A percentile compares a stretch with the other conserved stretches of the same genome.
phyloP scores from a whole-genome alignment of 345 rosid species.

The Brassica juncea region DNA sequence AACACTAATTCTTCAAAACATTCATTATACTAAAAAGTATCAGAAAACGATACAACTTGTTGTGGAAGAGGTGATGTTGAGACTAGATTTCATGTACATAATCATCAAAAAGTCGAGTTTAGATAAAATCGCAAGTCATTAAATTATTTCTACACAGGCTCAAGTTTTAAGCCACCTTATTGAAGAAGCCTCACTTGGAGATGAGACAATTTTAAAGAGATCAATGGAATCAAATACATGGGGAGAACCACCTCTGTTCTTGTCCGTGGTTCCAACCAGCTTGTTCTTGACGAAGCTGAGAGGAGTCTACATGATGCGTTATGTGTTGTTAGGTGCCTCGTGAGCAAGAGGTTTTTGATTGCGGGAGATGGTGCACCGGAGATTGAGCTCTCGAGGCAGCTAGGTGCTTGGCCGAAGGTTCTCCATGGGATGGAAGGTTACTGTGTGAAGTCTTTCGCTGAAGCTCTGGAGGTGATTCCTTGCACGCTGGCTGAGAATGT shows the following conservation, averaged over 20 bases:
- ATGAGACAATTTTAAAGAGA: conserved; percentile 88
- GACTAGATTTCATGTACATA: too few relatives aligned
- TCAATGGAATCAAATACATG: conserved; percentile 87
- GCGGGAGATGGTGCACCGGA: conserved; percentile 99
- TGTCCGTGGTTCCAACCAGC: conserved; percentile 86
- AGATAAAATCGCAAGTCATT: too few relatives aligned
- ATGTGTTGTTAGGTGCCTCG: conserved; percentile 94
- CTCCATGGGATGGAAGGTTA: conserved; percentile 98
- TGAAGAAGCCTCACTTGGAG: conserved; percentile 93
- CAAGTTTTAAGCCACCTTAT: too few relatives aligned
- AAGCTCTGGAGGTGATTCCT: conserved; percentile 96
- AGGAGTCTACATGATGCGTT: conserved; percentile 95
- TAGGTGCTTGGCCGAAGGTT: conserved; percentile 97
- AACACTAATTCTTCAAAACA: too few relatives aligned
- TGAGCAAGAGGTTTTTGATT: conserved; percentile 85
- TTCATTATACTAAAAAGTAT: too few relatives aligned
- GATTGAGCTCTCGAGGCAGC: conserved; percentile 95
- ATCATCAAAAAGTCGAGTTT: too few relatives aligned
- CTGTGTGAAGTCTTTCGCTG: conserved; percentile 84
- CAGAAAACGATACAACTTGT: too few relatives aligned
- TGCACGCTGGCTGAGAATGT: conserved; percentile 97
- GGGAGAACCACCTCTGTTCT: conserved; percentile 92
- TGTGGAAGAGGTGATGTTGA: too few relatives aligned
- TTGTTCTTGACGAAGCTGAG: conserved; percentile 96
- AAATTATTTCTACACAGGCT: too few relatives aligned